Evolutionary conservation across 1,284 basidiomycete genomes (phyloP).

Genomic region (Tilletia walkeri): DNA sequence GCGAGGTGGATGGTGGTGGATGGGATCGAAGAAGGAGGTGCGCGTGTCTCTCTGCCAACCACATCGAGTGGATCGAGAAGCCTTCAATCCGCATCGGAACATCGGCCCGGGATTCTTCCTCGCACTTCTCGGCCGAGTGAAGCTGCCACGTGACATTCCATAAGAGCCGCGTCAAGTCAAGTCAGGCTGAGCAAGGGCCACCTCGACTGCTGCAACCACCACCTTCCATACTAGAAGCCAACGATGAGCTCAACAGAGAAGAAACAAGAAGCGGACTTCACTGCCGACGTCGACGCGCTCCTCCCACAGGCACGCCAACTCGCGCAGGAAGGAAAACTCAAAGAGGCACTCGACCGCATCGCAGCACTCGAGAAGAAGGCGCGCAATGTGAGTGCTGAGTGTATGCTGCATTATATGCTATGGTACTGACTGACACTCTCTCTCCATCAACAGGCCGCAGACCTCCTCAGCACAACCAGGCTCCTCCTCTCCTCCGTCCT

Average conservation of each 20-base stretch:
- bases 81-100: too few species aligned
- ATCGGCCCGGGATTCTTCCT: too few species aligned
- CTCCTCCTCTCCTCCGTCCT: conserved; percentile 71
- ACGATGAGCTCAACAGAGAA: conserved; percentile 31
- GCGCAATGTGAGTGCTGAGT: conserved; percentile 70
- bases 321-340: conserved; percentile 68
- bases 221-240: not conserved
- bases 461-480: conserved; percentile 82
- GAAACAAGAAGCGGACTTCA: conserved; percentile 64
- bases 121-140: not conserved
- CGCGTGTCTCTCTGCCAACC: not conserved
- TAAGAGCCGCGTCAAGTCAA: not conserved
- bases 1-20: too few species aligned
- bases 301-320: conserved; percentile 59
- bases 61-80: too few species aligned
- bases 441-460: conserved; percentile 70
- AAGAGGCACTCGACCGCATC: conserved; percentile 85
- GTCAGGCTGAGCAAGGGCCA: conserved; percentile 7
- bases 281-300: conserved; percentile 60
- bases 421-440: too few species aligned
- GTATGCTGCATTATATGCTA: not conserved
- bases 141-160: too few species aligned
- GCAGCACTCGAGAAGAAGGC: conserved; percentile 90
- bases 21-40: not conserved
- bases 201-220: not conserved